Conservation (phyloP, 2,329 filamentous ascomycete genomes). For the Leptodontidium sp. region DNA sequence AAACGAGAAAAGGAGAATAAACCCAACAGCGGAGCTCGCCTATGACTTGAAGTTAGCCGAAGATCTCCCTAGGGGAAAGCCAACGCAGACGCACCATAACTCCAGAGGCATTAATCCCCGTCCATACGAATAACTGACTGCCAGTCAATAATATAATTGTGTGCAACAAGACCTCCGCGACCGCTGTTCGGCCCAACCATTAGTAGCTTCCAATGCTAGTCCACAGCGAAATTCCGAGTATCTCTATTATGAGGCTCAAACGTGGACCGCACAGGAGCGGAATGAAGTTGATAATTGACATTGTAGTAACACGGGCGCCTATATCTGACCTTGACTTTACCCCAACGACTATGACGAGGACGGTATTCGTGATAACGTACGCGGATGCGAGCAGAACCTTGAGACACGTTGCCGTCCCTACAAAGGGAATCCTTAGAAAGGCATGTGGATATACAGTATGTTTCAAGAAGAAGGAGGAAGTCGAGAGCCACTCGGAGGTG, state of each 20-base stretch:
- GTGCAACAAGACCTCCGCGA: conserved; percentile 24
- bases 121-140: too few relatives aligned
- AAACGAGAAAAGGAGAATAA: too few relatives aligned
- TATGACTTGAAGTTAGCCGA: background rate
- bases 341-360: conserved; percentile 21
- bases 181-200: conserved; percentile 23
- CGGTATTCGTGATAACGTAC: conserved; percentile 11
- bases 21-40: conserved; percentile 21
- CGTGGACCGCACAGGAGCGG: conserved; percentile 27
- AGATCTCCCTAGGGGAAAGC: background rate
- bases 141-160: conserved; percentile 21
- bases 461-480: conserved; percentile 20
- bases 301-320: conserved; percentile 23
- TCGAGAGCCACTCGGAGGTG: background rate
- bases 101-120: conserved; percentile 13
- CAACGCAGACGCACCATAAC: conserved; percentile 20
- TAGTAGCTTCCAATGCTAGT: conserved; percentile 24
- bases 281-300: conserved; percentile 33
- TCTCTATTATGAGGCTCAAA: conserved; percentile 22
- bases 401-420: conserved; percentile 25
- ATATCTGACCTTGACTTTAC: too few relatives aligned
- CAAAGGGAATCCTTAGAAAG: conserved; percentile 25
- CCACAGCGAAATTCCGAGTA: conserved; percentile 28
- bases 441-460: conserved; percentile 27
- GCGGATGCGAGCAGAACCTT: conserved; percentile 8